Conservation (phyloP, 495 filamentous ascomycete genomes). For the Neurospora pannonica region DNA sequence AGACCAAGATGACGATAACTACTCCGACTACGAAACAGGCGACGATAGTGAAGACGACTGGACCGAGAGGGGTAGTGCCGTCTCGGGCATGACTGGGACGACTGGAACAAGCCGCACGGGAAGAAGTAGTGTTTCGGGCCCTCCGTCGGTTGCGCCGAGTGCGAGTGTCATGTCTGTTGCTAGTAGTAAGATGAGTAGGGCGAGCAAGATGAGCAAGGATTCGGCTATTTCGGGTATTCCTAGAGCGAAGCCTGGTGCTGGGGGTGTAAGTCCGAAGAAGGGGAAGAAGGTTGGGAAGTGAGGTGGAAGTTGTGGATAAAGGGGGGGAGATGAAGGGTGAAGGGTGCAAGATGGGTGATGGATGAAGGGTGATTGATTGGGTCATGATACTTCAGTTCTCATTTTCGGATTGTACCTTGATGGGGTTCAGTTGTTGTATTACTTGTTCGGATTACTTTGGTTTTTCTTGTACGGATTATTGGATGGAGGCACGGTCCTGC, state of each 20-base stretch:
- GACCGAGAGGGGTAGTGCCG: conserved; percentile 18
- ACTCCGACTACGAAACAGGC: conserved; percentile 12
- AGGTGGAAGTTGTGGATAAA: background rate
- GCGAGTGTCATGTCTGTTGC: background rate
- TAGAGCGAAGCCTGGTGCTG: background rate
- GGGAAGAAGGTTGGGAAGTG: background rate
- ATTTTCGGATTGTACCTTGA: background rate
- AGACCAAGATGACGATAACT: conserved; percentile 33
- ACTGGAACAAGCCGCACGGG: conserved; percentile 8
- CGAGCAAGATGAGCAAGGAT: background rate
- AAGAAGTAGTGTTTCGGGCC: background rate
- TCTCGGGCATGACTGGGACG: conserved; percentile 26
- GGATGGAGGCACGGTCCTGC: too few species aligned
- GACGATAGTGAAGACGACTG: conserved; percentile 25
- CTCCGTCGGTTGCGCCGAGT: background rate
- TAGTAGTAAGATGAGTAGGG: background rate
- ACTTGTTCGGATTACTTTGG: background rate
- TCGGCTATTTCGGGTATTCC: background rate
- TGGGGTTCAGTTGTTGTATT: background rate
- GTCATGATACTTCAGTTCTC: background rate
- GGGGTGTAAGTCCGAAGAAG: background rate
- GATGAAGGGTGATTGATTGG: background rate
- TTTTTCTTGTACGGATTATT: background rate
- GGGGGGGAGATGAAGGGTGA: background rate
- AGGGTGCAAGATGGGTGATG: background rate